These are phyloP conservation scores for Phytophthora aleatoria DNA, from an alignment of 352 stramenopile species.

Conservation along the genomic window DNA sequence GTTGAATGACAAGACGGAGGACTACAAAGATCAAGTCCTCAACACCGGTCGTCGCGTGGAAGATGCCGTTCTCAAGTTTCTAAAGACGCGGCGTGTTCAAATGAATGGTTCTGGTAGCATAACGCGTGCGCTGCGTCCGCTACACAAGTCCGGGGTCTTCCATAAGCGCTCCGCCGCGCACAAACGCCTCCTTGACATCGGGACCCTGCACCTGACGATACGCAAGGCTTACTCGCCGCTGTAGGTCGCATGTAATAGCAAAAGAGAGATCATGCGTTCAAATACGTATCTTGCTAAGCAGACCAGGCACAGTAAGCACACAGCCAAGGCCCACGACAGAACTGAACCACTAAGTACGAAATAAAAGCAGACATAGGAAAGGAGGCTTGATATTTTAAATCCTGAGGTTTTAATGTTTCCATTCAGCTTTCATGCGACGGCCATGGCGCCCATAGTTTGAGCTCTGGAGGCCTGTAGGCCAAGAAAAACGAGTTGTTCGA, in stretches of 20 bases:
- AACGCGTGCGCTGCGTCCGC: conserved; percentile 3
- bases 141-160: conserved; percentile 5
- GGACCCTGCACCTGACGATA: conserved; percentile 10
- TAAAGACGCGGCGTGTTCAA: conserved; percentile 4
- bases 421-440: too few species aligned
- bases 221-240: conserved; percentile 3
- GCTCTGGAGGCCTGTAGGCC: too few species aligned
- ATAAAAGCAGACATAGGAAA: too few species aligned
- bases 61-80: background rate
- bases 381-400: too few species aligned
- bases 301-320: too few species aligned
- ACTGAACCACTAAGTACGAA: too few species aligned
- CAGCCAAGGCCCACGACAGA: too few species aligned
- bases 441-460: too few species aligned
- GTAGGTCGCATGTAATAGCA: background rate
- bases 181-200: conserved; percentile 7
- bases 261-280: too few species aligned
- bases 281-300: too few species aligned
- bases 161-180: conserved; percentile 8
- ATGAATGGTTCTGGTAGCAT: conserved; percentile 9
- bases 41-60: background rate
- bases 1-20: background rate
- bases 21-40: background rate
- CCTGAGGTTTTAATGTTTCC: too few species aligned
- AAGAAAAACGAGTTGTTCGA: too few species aligned